Percentiles rank a stretch among this genome's conserved stretches.
These are phyloP conservation scores for Sphaerobolus stellatus DNA, from an alignment of 1,284 basidiomycete genomes.

Conservation along the genomic window DNA sequence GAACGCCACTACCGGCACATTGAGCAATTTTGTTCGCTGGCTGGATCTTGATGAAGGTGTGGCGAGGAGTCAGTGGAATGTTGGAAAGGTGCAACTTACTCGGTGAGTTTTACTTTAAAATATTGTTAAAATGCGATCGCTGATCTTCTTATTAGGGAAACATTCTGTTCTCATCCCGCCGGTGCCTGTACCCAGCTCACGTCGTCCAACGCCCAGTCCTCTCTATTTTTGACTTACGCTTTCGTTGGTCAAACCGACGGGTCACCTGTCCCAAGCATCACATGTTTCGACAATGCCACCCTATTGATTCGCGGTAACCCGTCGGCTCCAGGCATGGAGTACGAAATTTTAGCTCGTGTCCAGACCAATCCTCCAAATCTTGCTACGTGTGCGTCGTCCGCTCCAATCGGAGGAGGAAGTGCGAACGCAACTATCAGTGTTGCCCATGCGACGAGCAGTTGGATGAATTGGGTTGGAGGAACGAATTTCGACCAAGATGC, in stretches of 20 bases:
- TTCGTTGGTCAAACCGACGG: conserved; percentile 53
- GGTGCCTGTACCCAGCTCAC: conserved; percentile 44
- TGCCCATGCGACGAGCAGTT: conserved; percentile 45
- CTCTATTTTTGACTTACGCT: conserved; percentile 42
- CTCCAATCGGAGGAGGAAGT: too few relatives aligned
- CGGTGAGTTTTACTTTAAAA: conserved; percentile 38
- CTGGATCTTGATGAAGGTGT: conserved; percentile 66
- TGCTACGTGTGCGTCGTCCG: not conserved
- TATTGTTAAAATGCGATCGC: conserved; percentile 6
- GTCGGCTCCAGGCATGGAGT: conserved; percentile 59
- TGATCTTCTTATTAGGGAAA: conserved; percentile 42
- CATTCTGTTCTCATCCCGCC: conserved; percentile 67
- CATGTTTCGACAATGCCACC: conserved; percentile 57
- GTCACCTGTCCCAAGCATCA: conserved; percentile 45
- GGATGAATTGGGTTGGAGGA: conserved; percentile 68
- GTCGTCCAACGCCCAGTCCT: conserved; percentile 31
- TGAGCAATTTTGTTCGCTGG: conserved; percentile 60
- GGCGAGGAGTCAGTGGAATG: conserved; percentile 57
- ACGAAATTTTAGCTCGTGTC: conserved; percentile 61
- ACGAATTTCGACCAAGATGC: conserved; percentile 66
- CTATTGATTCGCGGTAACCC: conserved; percentile 57
- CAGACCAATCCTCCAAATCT: conserved; percentile 23
- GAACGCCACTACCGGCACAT: conserved; percentile 28
- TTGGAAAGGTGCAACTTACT: conserved; percentile 42
- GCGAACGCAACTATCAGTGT: conserved; percentile 59